phyloP scores from a whole-genome alignment of 306 rosid genomes.

The Prunus dulcis region DNA sequence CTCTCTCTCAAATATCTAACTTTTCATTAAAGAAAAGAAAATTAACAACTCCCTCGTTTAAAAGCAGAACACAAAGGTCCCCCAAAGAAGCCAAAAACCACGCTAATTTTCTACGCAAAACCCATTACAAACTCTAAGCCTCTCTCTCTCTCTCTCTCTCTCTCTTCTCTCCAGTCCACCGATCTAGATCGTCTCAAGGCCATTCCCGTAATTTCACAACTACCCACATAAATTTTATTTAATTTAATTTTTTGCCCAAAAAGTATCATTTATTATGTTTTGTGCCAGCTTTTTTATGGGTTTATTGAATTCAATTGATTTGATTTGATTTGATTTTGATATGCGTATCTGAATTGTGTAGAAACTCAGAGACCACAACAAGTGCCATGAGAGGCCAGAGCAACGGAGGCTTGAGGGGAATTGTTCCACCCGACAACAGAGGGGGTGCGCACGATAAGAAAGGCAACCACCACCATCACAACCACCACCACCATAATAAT shows the following conservation, averaged over 20 bases:
- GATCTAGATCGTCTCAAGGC: constrained; percentile 56
- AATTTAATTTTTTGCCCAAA: background rate
- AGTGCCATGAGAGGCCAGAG: constrained; percentile 78
- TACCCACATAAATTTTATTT: background rate
- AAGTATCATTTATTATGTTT: background rate
- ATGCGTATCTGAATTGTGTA: constrained; percentile 22
- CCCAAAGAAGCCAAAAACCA: constrained; percentile 36
- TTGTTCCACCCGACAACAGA: constrained; percentile 62
- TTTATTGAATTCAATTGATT: background rate
- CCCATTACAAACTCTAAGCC: constrained; percentile 15
- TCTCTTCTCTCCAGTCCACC: background rate
- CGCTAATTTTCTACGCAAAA: constrained; percentile 44
- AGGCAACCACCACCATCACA: constrained; percentile 9
- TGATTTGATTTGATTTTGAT: constrained; percentile 15
- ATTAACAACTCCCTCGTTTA: constrained; percentile 27
- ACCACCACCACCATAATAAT: constrained; percentile 23
- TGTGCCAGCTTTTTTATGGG: background rate
- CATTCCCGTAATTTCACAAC: constrained; percentile 53
- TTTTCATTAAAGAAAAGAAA: constrained; percentile 27
- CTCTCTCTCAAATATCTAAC: constrained; percentile 12
- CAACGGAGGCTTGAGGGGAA: constrained; percentile 69
- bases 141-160: background rate
- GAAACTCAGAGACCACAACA: constrained; percentile 72
- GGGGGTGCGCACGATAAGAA: constrained; percentile 89
- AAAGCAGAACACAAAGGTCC: constrained; percentile 28